Percentiles rank a stretch among this genome's conserved stretches.
Evolutionary conservation across 2,329 filamentous ascomycete species (phyloP).

Genomic region (Cryoendolithus antarcticus): DNA sequence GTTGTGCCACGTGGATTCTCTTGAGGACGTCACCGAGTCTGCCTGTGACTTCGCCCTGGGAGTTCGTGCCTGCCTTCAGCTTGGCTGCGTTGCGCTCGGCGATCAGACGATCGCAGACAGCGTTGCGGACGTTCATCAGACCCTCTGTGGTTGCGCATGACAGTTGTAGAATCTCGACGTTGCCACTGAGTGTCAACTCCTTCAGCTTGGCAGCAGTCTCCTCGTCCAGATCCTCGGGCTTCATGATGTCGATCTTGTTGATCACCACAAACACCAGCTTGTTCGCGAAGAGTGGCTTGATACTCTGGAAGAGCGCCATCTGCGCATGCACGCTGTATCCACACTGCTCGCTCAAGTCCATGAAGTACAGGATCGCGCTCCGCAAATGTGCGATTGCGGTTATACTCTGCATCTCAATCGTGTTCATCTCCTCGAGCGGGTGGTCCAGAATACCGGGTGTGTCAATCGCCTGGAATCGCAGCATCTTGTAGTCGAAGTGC

Average conservation of each 20-base stretch:
- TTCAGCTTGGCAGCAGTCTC: conserved; percentile 69
- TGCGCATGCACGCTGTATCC: conserved; percentile 89
- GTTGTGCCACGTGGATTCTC: conserved; percentile 93
- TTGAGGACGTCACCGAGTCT: conserved; percentile 82
- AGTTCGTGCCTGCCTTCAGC: conserved; percentile 76
- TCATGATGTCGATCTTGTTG: conserved; percentile 94
- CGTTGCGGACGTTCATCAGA: conserved; percentile 89
- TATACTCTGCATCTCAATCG: conserved; percentile 98
- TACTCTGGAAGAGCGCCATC: conserved; percentile 89
- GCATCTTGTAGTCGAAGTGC: conserved; percentile 94
- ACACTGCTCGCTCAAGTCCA: conserved; percentile 94
- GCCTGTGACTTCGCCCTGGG: conserved; percentile 60
- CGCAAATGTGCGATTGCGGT: conserved; percentile 94
- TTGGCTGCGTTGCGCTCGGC: conserved; percentile 92
- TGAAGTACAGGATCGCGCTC: conserved; percentile 93
- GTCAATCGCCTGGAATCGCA: conserved; percentile 85
- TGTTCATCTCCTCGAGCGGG: conserved; percentile 98
- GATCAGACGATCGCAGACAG: conserved; percentile 82
- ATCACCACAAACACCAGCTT: conserved; percentile 94
- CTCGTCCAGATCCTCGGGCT: conserved; percentile 73
- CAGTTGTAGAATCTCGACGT: conserved; percentile 84
- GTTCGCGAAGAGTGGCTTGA: conserved; percentile 93
- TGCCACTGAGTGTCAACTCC: conserved; percentile 67
- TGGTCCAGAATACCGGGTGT: conserved; percentile 98
- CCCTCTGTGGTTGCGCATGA: conserved; percentile 93